Conservation (phyloP, 2,329 filamentous ascomycete genomes). For the Paracamarosporium sp. region DNA sequence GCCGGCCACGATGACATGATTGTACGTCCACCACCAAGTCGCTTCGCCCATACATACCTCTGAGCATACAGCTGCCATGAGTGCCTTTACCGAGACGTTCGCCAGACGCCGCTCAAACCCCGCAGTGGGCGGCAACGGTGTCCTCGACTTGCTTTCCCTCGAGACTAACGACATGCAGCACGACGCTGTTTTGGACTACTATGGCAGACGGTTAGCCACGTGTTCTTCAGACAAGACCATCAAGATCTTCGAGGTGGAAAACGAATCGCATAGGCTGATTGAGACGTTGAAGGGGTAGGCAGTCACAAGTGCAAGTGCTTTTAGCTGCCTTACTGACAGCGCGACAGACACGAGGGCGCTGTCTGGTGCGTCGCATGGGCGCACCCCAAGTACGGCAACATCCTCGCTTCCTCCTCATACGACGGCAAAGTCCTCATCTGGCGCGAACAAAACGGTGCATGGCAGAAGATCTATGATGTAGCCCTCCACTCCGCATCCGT, state of each 20-base stretch:
- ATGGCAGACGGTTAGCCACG: slow-evolving; percentile 92
- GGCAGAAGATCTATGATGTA: slow-evolving; percentile 89
- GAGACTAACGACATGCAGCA: slow-evolving; percentile 66
- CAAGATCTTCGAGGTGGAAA: slow-evolving; percentile 98
- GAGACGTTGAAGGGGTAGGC: slow-evolving; percentile 93
- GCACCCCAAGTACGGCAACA: slow-evolving; percentile 97
- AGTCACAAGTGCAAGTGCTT: not conserved
- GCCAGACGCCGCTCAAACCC: not conserved
- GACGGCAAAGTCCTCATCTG: slow-evolving; percentile 99
- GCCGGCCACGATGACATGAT: slow-evolving; percentile 99
- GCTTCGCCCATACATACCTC: not conserved
- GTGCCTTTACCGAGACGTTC: not conserved
- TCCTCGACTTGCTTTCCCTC: slow-evolving; percentile 35
- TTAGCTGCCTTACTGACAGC: slow-evolving; percentile 17
- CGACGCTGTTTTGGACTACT: slow-evolving; percentile 98
- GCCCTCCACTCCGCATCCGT: slow-evolving; percentile 93
- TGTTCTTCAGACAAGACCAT: slow-evolving; percentile 98
- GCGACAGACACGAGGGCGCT: slow-evolving; percentile 86
- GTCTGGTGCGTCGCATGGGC: slow-evolving; percentile 99
- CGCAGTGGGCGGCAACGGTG: not conserved
- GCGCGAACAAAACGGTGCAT: slow-evolving; percentile 74
- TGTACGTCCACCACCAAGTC: slow-evolving; percentile 66
- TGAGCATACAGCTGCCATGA: not conserved
- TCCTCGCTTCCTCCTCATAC: slow-evolving; percentile 93
- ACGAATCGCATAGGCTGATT: slow-evolving; percentile 84